phyloP scores from a whole-genome alignment of 352 stramenopile species.

The Phytophthora syringae region DNA sequence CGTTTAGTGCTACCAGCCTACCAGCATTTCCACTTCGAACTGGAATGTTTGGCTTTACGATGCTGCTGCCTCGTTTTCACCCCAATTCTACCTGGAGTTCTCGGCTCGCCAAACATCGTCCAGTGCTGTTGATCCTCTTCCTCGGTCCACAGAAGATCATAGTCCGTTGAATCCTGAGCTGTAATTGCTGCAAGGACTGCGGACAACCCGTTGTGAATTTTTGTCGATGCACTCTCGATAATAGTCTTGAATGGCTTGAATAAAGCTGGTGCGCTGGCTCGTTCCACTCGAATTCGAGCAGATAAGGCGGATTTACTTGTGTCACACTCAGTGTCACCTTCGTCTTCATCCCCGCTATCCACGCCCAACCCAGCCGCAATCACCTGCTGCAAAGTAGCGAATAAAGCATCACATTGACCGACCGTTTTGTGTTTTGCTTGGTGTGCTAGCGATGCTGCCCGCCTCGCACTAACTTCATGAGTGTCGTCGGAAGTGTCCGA shows the following conservation, averaged over 20 bases:
- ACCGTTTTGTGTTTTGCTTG: neutral
- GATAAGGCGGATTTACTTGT: neutral
- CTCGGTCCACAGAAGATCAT: conserved; percentile 28
- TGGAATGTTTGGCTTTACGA: neutral
- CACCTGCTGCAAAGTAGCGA: neutral
- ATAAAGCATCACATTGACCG: neutral
- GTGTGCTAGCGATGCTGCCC: neutral
- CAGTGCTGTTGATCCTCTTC: conserved; percentile 16
- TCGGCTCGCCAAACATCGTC: conserved; percentile 39
- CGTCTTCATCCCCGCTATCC: conserved; percentile 6
- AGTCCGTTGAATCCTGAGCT: conserved; percentile 16
- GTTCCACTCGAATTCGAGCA: neutral
- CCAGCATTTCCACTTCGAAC: conserved; percentile 20
- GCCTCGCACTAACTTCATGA: neutral
- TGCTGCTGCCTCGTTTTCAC: conserved; percentile 5
- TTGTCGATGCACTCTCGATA: conserved; percentile 11
- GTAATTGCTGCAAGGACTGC: neutral
- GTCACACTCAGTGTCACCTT: neutral
- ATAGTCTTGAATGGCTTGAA: conserved; percentile 5
- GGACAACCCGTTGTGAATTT: conserved; percentile 5
- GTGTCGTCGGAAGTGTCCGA: neutral
- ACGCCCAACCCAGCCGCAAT: conserved; percentile 10
- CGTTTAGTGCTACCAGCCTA: neutral
- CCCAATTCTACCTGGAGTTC: neutral
- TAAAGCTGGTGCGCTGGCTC: neutral